Conservation (phyloP, 805 yeast species). For the Naumovozyma dairenensis region DNA sequence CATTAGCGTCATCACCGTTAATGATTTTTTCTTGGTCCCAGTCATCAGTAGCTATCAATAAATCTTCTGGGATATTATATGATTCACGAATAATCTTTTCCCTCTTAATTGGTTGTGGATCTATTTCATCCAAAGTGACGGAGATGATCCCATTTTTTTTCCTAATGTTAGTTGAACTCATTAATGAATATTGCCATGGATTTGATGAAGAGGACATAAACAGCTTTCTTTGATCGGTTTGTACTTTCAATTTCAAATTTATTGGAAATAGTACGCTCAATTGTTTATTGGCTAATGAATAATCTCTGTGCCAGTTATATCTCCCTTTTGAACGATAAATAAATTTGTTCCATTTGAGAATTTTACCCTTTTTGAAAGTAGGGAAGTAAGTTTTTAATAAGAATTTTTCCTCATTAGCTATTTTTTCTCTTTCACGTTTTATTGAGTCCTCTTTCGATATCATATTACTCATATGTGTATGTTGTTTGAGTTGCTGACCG, state of each 20-base stretch:
- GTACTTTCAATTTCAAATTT: slow-evolving; percentile 43
- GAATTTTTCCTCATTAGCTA: slow-evolving; percentile 26
- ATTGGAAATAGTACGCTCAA: slow-evolving; percentile 38
- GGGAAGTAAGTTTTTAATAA: slow-evolving; percentile 46
- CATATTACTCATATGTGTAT: too few species aligned
- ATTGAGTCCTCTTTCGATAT: slow-evolving; percentile 1
- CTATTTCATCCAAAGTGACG: slow-evolving; percentile 14
- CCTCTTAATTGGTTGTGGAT: slow-evolving; percentile 13
- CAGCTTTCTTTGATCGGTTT: slow-evolving; percentile 40
- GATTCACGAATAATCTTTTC: slow-evolving; percentile 11
- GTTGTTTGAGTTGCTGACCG: too few species aligned
- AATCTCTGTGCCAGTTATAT: slow-evolving; percentile 34
- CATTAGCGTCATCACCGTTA: slow-evolving; percentile 31
- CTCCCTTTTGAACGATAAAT: slow-evolving; percentile 40
- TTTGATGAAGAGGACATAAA: slow-evolving; percentile 29
- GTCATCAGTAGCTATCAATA: slow-evolving; percentile 60
- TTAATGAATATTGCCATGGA: slow-evolving; percentile 5
- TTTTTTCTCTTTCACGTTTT: slow-evolving; percentile 7
- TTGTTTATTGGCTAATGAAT: background rate
- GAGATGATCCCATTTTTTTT: slow-evolving; percentile 15
- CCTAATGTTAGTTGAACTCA: slow-evolving; percentile 1
- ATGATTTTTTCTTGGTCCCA: slow-evolving; percentile 66
- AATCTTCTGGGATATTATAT: slow-evolving; percentile 37
- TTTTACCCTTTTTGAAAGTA: slow-evolving; percentile 38
- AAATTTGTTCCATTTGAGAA: slow-evolving; percentile 45